Base-by-base conservation (phyloP, 1,284 basidiomycete species). In the Ganoderma sinense region DNA sequence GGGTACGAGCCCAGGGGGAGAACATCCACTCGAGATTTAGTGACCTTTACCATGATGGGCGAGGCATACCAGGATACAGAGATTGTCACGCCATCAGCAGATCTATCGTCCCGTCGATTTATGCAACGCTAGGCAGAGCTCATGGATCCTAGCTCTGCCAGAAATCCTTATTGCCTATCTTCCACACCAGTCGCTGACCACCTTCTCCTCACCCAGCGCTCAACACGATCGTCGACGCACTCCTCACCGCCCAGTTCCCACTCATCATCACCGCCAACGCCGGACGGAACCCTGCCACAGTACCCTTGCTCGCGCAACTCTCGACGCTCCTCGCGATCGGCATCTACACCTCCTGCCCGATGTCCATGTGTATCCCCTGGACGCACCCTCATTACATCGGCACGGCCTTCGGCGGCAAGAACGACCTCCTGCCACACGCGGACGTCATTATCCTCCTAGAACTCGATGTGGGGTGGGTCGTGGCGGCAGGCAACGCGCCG, bases 391-490 rank as follows among this genome's bases (percentile, higher is more conserved):
- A 83, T 75, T 86, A 86, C 68, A 75, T 86, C 5, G 90, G 89
- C 0, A 73, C 85, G 29, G 84, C 87, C 8, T 89, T 85, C 73
- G 80, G 79, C 0, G 84, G 84, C 0, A 82, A 83, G 13, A 84
- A 86, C 36, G 74, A 79, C 2, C 82, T 85, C 64, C 82, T 93
- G 20, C 79, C 82, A 51, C 78, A 80, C 33, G 89, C 90, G 0
- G 92, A 93, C 74, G 84, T 88, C 4, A 84, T 94, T 41, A 79
- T 93, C 23, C 81, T 92, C 20, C 71, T 93, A 16, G 91, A 93
- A 65, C 84, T 84, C 10, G 90, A 91, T 69, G 80, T 92, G 1
- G 89, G 91, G 0, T 93, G 90, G 89, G 86, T 92, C 23, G 81
- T 82, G 62, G 83, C 85, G 67, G 79, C 83, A 48, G 79, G 78